Conservation (phyloP, 306 rosid genomes). For the Lagenaria siceraria region DNA sequence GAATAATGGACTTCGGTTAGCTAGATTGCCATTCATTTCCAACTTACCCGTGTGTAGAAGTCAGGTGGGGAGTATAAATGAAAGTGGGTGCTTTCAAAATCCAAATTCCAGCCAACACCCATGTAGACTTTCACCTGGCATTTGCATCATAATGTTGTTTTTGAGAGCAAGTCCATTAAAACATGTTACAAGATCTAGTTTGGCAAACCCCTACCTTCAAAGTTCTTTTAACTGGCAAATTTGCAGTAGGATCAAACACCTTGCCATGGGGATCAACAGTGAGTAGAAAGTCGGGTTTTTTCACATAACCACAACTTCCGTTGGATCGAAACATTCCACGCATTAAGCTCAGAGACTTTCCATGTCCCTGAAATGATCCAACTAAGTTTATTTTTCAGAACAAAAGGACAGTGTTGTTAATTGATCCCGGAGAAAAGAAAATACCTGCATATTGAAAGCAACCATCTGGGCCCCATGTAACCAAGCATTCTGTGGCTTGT, state of each 20-base stretch:
- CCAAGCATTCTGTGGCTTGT: conserved; percentile 78
- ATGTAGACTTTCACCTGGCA: conserved; percentile 59
- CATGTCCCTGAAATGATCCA: conserved; percentile 44
- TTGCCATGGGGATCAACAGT: conserved; percentile 23
- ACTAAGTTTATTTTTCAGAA: conserved; percentile 6
- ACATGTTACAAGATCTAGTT: not conserved
- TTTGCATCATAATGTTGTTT: not conserved
- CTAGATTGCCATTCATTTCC: not conserved
- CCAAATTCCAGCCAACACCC: conserved; percentile 45
- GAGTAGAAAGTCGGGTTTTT: conserved; percentile 60
- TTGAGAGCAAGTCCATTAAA: not conserved
- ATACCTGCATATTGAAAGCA: conserved; percentile 94
- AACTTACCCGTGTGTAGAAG: conserved; percentile 58
- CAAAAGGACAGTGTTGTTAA: not conserved
- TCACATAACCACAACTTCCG: conserved; percentile 83
- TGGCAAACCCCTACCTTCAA: conserved; percentile 40
- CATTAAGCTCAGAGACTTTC: conserved; percentile 63
- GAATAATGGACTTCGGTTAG: not conserved
- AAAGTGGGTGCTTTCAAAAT: conserved; percentile 40
- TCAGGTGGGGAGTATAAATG: conserved; percentile 75
- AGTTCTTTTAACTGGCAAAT: conserved; percentile 30
- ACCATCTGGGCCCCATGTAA: conserved; percentile 94
- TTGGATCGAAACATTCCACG: conserved; percentile 85
- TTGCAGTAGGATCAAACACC: conserved; percentile 52
- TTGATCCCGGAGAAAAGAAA: conserved; percentile 10